phyloP scores from a whole-genome alignment of 768 basidiomycete species.

The Boletus rufocinnamomeus region DNA sequence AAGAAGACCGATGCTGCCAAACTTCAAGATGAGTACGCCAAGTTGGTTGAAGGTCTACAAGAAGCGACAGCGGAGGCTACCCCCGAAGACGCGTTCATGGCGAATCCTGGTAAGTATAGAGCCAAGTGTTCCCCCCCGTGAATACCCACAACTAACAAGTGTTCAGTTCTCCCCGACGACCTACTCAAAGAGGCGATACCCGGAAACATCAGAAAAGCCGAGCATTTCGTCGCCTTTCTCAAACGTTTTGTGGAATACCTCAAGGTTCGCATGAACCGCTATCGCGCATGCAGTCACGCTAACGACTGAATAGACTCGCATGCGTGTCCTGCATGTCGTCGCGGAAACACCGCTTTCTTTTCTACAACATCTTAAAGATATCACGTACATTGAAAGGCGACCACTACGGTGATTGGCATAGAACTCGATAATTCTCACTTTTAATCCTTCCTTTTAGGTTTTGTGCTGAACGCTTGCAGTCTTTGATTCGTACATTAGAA shows the following conservation, averaged over 20 bases:
- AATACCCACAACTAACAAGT: not conserved
- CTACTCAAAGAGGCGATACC: conserved; percentile 94
- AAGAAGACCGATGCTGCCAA: conserved; percentile 92
- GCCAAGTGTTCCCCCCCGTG: not conserved
- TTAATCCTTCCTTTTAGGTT: conserved; percentile 55
- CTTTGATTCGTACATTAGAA: conserved; percentile 89
- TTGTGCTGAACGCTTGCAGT: conserved; percentile 94
- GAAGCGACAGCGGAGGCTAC: conserved; percentile 59
- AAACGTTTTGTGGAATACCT: conserved; percentile 99
- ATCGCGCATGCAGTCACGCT: conserved; percentile 6
- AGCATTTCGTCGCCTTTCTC: conserved; percentile 98
- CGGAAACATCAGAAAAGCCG: conserved; percentile 97
- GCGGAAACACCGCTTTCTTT: conserved; percentile 98
- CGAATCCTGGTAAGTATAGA: conserved; percentile 75
- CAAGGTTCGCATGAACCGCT: conserved; percentile 56
- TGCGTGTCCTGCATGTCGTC: conserved; percentile 99
- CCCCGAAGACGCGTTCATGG: conserved; percentile 82
- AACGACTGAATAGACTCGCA: conserved; percentile 65
- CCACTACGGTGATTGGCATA: conserved; percentile 72
- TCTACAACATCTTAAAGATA: conserved; percentile 96
- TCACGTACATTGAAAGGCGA: conserved; percentile 94
- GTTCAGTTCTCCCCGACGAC: conserved; percentile 88
- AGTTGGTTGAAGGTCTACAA: conserved; percentile 90
- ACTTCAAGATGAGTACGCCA: conserved; percentile 95
- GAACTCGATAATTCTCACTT: not conserved